Conservation (phyloP, 208 protist genomes). For the Trypanosomatidae sp. region DNA sequence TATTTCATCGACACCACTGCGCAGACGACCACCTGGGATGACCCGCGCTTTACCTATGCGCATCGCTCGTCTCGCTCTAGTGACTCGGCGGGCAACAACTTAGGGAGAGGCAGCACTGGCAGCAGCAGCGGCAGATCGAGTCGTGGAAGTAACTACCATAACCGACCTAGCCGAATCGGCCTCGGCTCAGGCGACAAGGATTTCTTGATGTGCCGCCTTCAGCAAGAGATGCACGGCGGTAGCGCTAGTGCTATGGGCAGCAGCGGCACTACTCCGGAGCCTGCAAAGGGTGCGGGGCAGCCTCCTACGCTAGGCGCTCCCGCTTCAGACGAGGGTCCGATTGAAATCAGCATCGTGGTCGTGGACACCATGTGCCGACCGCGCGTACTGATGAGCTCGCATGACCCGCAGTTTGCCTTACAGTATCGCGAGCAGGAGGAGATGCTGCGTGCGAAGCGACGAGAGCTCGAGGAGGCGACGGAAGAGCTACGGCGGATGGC, state of each 20-base stretch:
- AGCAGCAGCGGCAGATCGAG: not conserved
- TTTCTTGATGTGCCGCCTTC: constrained; percentile 35
- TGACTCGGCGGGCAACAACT: constrained; percentile 6
- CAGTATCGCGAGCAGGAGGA: constrained; percentile 36
- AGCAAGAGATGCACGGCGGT: constrained; percentile 35
- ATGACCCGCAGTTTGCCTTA: constrained; percentile 28
- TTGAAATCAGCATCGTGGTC: constrained; percentile 61
- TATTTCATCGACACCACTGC: constrained; percentile 74
- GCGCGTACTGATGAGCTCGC: constrained; percentile 46
- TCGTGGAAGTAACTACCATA: constrained; percentile 8
- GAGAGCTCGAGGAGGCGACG: constrained; percentile 19
- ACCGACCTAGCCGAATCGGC: constrained; percentile 37
- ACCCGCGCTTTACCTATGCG: constrained; percentile 45
- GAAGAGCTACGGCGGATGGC: constrained; percentile 6
- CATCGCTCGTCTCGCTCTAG: constrained; percentile 19
- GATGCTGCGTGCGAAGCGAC: constrained; percentile 20
- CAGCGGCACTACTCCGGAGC: not conserved
- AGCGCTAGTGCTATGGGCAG: not conserved
- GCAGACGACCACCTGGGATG: constrained; percentile 62
- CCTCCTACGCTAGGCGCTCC: not conserved
- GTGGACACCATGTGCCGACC: constrained; percentile 52
- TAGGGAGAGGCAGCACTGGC: constrained; percentile 1
- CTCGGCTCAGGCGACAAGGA: constrained; percentile 52
- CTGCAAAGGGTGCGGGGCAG: not conserved
- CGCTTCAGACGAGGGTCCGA: constrained; percentile 4